Evolutionary conservation across 768 basidiomycete genomes (phyloP), one percentile per base, ranked within the genome.

Genomic region (Coprinopsis strossmayeri): DNA sequence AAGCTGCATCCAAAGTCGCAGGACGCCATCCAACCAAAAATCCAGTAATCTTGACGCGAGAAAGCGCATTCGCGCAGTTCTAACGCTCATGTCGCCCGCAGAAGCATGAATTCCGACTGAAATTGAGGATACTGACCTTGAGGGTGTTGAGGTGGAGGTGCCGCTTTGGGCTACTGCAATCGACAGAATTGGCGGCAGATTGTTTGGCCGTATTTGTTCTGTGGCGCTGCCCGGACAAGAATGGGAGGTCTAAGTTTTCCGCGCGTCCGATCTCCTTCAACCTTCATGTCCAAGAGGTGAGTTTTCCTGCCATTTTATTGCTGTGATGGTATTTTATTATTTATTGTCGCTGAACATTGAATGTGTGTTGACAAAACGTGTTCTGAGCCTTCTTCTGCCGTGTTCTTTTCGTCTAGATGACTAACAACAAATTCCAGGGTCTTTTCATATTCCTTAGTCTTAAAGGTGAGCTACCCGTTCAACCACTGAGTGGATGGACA

Each of bases 291-390:
- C 10, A 10, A 38, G 18, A 18, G 47, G 47, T 48, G 38, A 48
- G 47, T 48, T 20, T 21, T 34, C 12, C 37, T 27, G 24, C 5
- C 13, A 30, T 11, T 40, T 17, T 28, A 2, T 12, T 13, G 10
- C 25, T 17, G 9, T 39, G 20, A 20, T 48, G 34, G 20, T 20
- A 32, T 7, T 18, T 25, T 47, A 47, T 57, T 74, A 84, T 85
- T 83, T 86, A 82, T 85, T 86, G 82, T 85, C 81, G 67, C 69
- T 79, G 81, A 81, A 64, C 10, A 7, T 17, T 38, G 17, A 11
- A 5, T 10, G 7, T n/a, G 17, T 28, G 18, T 3, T 4, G 18
- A 28, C 43, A 27, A 28, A 3, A 28, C n/a, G 5, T 45, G 5
- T 45, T 7, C 27, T 32, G 28, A 32, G 43, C 43, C 18, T 27